Evolutionary conservation across 208 protist genomes (phyloP), one percentile per base, ranked within the genome.

Genomic region (Trypanosoma caninum): DNA sequence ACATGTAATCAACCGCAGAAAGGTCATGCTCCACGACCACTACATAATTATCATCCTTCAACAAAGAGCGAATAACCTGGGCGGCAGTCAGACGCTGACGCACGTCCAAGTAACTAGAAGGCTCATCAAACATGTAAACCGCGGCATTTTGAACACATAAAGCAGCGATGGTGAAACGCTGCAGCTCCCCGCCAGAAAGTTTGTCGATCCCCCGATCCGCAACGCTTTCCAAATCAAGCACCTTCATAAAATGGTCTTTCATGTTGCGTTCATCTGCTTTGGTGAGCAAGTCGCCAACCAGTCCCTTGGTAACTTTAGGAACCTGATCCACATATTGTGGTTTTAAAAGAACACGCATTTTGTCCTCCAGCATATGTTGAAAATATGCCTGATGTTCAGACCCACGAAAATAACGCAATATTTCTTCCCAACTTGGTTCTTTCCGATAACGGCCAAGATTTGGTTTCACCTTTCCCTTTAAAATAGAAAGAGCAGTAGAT

Each of bases 81-180:
- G 98, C 98, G 27, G 98, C 98, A 5, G 94, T 98, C 13, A 99
- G 76, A 68, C 99, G 90, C 84, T 99, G 99, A 58, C 95, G 97
- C 20, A 99, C 97, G 94, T 99, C 99, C 18, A 99, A 89, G 76
- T 99, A 99, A 55, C 93, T 98, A 34, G 98, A 99, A 59, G 99
- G 99, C 82, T 99, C 99, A 81, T 99, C 99, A 72, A 99, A 99
- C 98, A 99, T 99, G 82, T 99, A 99, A 37, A 99, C 90, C 30
- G 96, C 71, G 18, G 95, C 94, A 42, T 93, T 69, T 56, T 87
- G 84, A 18, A 94, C 81, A 72, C 88, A 95, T 20, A 97, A 76
- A 31, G 97, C 84, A 22, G 79, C 97, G 74, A 99, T 99, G n/a
- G 98, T 97, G 78, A 99, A 99, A 55, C 99, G 93, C 90, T 99